Evolutionary conservation across 2,329 filamentous ascomycete species (phyloP).

Genomic region (Amesomyces nigricolor): DNA sequence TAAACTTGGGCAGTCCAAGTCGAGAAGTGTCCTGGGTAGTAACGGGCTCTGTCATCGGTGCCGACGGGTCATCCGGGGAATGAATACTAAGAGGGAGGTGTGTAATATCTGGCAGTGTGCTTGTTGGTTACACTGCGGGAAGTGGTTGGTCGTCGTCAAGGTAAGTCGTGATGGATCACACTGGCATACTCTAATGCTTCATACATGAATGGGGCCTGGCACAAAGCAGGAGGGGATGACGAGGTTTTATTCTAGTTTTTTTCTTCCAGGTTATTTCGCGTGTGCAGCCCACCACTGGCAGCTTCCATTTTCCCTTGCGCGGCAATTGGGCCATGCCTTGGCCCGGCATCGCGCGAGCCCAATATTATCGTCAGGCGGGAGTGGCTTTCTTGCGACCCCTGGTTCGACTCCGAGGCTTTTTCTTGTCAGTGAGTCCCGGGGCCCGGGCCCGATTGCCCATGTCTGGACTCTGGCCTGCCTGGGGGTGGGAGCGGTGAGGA

Average conservation of each 20-base stretch:
- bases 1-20: too few relatives aligned
- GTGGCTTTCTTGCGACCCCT: slow-evolving; percentile 2
- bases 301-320: not conserved
- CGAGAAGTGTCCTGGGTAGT: too few relatives aligned
- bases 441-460: not conserved
- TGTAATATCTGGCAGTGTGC: not conserved
- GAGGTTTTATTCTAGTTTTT: too few relatives aligned
- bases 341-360: slow-evolving; percentile 10
- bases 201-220: too few relatives aligned
- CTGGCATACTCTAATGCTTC: too few relatives aligned
- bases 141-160: too few relatives aligned
- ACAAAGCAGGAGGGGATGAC: too few relatives aligned
- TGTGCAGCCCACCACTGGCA: not conserved
- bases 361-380: slow-evolving; percentile 7
- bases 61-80: too few relatives aligned
- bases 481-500: not conserved
- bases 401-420: slow-evolving; percentile 5
- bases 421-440: not conserved
- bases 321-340: slow-evolving; percentile 7
- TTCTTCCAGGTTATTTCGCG: not conserved
- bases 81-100: not conserved
- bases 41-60: too few relatives aligned
- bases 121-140: too few relatives aligned
- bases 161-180: too few relatives aligned
- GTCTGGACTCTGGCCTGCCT: not conserved